phyloP scores from a whole-genome alignment of 2,329 filamentous ascomycete genomes.

The Chalaropsis thielavioides region DNA sequence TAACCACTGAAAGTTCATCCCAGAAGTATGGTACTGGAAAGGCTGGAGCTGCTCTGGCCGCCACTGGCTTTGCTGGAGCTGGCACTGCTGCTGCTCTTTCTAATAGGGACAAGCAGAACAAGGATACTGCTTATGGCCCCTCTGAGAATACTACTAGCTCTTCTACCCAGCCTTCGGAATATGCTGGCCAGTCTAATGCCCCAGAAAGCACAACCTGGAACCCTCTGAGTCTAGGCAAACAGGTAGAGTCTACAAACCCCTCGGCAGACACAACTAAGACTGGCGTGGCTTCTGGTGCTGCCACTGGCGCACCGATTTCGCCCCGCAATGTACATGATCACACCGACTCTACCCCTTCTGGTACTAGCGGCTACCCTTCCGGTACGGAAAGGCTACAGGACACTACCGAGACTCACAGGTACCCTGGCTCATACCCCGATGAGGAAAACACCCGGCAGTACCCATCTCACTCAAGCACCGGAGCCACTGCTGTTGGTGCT shows the following conservation, averaged over 20 bases:
- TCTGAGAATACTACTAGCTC: background rate
- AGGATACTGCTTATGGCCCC: background rate
- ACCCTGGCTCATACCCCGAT: constrained; percentile 12
- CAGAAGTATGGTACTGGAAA: background rate
- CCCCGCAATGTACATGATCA: background rate
- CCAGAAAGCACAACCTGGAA: constrained; percentile 4
- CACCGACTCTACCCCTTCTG: background rate
- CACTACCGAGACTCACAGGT: background rate
- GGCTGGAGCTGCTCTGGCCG: background rate
- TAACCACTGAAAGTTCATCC: background rate
- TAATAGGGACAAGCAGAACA: background rate
- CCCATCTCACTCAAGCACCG: background rate
- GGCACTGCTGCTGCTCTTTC: background rate
- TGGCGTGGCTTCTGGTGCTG: background rate
- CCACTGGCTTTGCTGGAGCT: constrained; percentile 2
- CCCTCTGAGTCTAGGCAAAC: constrained; percentile 9
- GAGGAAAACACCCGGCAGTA: constrained; percentile 1
- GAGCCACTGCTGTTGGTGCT: constrained; percentile 4
- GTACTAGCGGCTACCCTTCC: background rate
- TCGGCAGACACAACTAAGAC: background rate
- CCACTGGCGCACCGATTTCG: background rate
- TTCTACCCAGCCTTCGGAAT: background rate
- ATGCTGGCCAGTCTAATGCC: background rate
- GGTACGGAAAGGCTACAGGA: background rate
- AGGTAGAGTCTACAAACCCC: background rate